phyloP scores from a whole-genome alignment of 2,329 filamentous ascomycete genomes.

The Aureobasidium lini region DNA sequence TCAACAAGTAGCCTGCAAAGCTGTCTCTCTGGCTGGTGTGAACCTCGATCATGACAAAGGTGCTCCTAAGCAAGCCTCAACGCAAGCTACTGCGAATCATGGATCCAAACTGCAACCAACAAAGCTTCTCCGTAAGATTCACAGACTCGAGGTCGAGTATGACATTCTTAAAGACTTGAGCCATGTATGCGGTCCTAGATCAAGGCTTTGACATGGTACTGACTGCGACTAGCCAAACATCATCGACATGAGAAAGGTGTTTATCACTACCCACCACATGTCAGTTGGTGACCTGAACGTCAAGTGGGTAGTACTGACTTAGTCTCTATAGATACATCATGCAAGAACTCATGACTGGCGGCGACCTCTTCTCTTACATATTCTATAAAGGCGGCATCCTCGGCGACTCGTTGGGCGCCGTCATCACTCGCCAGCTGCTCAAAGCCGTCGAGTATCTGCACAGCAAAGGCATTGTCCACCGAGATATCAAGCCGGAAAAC shows the following conservation, averaged over 20 bases:
- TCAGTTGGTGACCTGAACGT: constrained; percentile 23
- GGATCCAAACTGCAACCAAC: neutral
- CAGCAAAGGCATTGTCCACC: constrained; percentile 47
- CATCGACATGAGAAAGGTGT: constrained; percentile 49
- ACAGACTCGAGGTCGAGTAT: constrained; percentile 7
- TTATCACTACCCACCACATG: constrained; percentile 45
- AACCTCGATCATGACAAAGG: neutral
- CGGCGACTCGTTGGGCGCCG: constrained; percentile 43
- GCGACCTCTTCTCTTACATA: constrained; percentile 54
- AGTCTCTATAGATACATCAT: constrained; percentile 46
- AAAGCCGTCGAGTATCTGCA: constrained; percentile 54
- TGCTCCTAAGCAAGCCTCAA: neutral
- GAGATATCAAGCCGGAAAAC: constrained; percentile 57
- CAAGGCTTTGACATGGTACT: neutral
- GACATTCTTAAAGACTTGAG: constrained; percentile 43
- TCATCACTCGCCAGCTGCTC: constrained; percentile 49
- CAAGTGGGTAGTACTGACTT: neutral
- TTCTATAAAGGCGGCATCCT: constrained; percentile 43
- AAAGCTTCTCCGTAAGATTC: neutral
- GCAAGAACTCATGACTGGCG: constrained; percentile 52
- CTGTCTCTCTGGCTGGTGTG: constrained; percentile 43
- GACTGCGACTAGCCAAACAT: constrained; percentile 47
- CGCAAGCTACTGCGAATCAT: neutral
- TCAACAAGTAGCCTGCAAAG: constrained; percentile 62
- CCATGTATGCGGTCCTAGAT: constrained; percentile 36